Conservation (phyloP, 306 rosid genomes). For the Cicer arietinum region DNA sequence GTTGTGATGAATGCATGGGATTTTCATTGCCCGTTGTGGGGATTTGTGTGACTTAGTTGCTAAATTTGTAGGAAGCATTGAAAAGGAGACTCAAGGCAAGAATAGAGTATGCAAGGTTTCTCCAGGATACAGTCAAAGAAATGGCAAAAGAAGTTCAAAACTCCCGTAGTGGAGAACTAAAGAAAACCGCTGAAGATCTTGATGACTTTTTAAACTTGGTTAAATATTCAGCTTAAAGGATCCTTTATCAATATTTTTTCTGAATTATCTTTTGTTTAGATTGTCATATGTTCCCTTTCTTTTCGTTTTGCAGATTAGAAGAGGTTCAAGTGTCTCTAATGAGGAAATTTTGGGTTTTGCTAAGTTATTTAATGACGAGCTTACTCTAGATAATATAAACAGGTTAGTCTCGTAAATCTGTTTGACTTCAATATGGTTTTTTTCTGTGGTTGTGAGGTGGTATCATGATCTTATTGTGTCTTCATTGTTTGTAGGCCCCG, state of each 20-base stretch:
- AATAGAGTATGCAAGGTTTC: conserved; percentile 93
- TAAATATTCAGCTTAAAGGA: conserved; percentile 36
- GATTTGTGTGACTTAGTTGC: conserved; percentile 43
- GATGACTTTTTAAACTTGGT: conserved; percentile 82
- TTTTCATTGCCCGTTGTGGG: conserved; percentile 35
- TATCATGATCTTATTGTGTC: conserved; percentile 35
- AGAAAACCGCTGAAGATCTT: conserved; percentile 94
- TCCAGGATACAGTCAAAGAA: conserved; percentile 96
- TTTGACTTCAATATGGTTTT: conserved; percentile 33
- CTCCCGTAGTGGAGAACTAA: conserved; percentile 86
- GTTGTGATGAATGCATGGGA: conserved; percentile 32
- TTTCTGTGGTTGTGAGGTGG: conserved; percentile 35
- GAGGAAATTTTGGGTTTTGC: conserved; percentile 97
- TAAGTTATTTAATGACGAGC: conserved; percentile 94
- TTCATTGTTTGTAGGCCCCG: conserved; percentile 75
- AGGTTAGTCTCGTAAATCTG: conserved; percentile 57
- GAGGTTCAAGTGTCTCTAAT: conserved; percentile 75
- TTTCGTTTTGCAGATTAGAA: conserved; percentile 70
- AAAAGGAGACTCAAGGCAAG: conserved; percentile 91
- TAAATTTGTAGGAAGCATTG: conserved; percentile 76
- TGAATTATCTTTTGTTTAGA: conserved; percentile 2
- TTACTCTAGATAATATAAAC: conserved; percentile 94
- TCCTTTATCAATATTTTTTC: conserved; percentile 27
- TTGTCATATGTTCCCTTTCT: conserved; percentile 23
- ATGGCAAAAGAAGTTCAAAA: conserved; percentile 98